Evolutionary conservation across 148 eudicot species (phyloP).

Genomic region (Oxyria digyna): DNA sequence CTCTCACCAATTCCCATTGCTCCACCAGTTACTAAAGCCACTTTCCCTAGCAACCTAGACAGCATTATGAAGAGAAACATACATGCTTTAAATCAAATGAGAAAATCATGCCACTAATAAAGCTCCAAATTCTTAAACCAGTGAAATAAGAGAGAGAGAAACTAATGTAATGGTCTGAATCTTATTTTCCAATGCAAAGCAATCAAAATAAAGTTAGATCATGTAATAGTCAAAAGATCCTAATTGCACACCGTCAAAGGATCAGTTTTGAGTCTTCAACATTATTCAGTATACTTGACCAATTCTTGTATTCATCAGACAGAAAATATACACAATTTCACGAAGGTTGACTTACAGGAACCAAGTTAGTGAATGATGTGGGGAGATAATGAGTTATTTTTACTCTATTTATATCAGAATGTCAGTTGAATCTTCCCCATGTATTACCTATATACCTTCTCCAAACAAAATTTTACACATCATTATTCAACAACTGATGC

Average conservation of each 20-base stretch:
- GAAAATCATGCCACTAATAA: not conserved
- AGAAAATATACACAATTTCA: not conserved
- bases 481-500: not conserved
- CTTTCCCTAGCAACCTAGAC: conserved; percentile 71
- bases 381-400: not conserved
- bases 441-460: not conserved
- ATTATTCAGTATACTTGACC: not conserved
- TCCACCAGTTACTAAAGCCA: conserved; percentile 89
- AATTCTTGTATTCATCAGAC: not conserved
- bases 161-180: not conserved
- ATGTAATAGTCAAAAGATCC: not conserved
- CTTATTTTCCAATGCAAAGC: not conserved
- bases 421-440: too few species aligned
- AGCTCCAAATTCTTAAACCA: not conserved
- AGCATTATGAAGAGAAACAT: not conserved
- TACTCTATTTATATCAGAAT: not conserved
- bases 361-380: not conserved
- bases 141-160: not conserved
- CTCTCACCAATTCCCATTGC: conserved; percentile 88
- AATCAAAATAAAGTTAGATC: not conserved
- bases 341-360: not conserved
- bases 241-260: not conserved
- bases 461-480: not conserved
- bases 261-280: not conserved
- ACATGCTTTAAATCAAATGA: not conserved